Percentiles rank a stretch among this genome's conserved stretches.
Conservation (phyloP, 169 alveolate species). For the Plasmodium inui region DNA sequence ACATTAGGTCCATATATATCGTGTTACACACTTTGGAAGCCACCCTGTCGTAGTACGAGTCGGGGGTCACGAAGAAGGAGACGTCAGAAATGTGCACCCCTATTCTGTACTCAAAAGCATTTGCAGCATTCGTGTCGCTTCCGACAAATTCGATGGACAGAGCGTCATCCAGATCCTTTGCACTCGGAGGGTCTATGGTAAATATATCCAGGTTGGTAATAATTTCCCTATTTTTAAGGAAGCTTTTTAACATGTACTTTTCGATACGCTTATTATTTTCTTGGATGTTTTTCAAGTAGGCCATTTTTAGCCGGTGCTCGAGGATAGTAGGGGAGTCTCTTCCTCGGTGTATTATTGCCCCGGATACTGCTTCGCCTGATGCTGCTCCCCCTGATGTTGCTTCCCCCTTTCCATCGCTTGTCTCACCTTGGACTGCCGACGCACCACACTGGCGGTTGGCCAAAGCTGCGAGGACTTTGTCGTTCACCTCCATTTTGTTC, state of each 20-base stretch:
- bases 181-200: slow-evolving; percentile 97
- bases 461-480: slow-evolving; percentile 18
- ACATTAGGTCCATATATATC: slow-evolving; percentile 92
- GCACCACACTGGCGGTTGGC: neutral
- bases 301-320: slow-evolving; percentile 9
- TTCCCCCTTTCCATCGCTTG: neutral
- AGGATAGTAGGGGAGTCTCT: neutral
- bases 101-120: slow-evolving; percentile 84
- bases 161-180: slow-evolving; percentile 99
- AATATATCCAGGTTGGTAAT: slow-evolving; percentile 76
- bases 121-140: slow-evolving; percentile 80
- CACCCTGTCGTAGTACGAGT: slow-evolving; percentile 94
- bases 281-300: slow-evolving; percentile 14
- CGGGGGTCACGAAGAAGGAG: slow-evolving; percentile 94
- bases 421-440: neutral
- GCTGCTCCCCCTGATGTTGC: neutral
- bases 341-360: neutral
- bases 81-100: slow-evolving; percentile 99
- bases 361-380: neutral
- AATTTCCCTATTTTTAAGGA: slow-evolving; percentile 40
- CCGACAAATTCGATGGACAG: slow-evolving; percentile 90
- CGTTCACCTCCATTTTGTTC: neutral
- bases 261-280: slow-evolving; percentile 10
- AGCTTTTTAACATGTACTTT: slow-evolving; percentile 58
- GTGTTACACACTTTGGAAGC: slow-evolving; percentile 95